phyloP scores from a whole-genome alignment of 108 stramenopile genomes.

The Cyclotella atomus region DNA sequence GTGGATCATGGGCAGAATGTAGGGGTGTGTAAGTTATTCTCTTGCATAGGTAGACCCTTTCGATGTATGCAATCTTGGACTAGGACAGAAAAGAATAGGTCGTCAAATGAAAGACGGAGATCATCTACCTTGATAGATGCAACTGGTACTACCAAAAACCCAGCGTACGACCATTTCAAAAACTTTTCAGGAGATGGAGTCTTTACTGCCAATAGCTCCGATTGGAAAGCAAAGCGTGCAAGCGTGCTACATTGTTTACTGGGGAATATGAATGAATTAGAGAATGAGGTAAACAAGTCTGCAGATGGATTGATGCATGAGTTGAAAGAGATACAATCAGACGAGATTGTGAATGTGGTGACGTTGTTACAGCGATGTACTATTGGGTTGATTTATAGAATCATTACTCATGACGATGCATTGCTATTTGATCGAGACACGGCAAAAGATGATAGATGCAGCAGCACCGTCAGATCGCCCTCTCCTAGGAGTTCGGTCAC shows the following conservation, averaged over 20 bases:
- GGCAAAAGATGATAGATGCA: background rate
- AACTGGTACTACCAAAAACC: constrained; percentile 78
- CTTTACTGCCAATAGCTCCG: constrained; percentile 90
- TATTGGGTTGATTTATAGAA: constrained; percentile 80
- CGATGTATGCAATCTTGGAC: background rate
- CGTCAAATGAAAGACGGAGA: constrained; percentile 1
- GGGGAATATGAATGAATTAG: constrained; percentile 39
- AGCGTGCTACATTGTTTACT: constrained; percentile 80
- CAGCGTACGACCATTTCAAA: constrained; percentile 92
- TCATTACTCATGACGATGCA: constrained; percentile 67
- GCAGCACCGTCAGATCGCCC: background rate
- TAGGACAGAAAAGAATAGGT: background rate
- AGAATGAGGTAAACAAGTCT: constrained; percentile 67
- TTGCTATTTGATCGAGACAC: constrained; percentile 17
- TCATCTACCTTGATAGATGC: constrained; percentile 19
- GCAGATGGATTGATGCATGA: constrained; percentile 50
- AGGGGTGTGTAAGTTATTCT: background rate
- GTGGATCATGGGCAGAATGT: background rate
- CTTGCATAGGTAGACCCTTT: background rate
- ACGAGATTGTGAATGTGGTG: constrained; percentile 53
- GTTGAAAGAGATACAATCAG: background rate
- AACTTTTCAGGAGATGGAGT: constrained; percentile 92
- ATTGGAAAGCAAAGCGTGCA: constrained; percentile 90
- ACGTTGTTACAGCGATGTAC: constrained; percentile 77
- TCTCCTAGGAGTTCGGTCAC: constrained; percentile 10